Base-by-base conservation (phyloP, 2,329 filamentous ascomycete species). In the Aaosphaeria pasadenensis region DNA sequence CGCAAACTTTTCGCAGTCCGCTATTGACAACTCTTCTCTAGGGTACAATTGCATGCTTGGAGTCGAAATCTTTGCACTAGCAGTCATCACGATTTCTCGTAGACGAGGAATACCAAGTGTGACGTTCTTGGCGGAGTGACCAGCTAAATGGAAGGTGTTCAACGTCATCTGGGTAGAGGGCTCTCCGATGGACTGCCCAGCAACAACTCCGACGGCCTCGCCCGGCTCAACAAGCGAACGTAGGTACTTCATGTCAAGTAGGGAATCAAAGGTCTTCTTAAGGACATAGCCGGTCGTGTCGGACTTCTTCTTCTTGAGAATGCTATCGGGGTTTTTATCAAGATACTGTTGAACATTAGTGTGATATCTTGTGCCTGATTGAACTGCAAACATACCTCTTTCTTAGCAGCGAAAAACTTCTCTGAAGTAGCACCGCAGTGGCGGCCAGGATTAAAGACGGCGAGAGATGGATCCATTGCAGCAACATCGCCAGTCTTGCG, bases 141-240 rank as follows among this genome's bases (percentile, higher is more conserved):
- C 94, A 71, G 94, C 94, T 82, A 99, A 89, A 81, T 99, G 94
- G 83, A 99, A 99, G 30, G 95, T 99, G 74, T 99, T 99, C 47
- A 99, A 77, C 6, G 95, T 99, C 95, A 99, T 99, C 71, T 99
- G 94, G 7, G 94, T 99, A 2, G 91, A 96, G 6, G 95, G 94
- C 67, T 99, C 95, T 66, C 94, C 94, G 39, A 99, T 86, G 31
- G 92, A 97, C 72, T 99, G 94, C 7, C 91, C 91, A 44, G 95
- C 95, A 50, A 99, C 89, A 54, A 99, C 95, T 57, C 94, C 94
- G 29, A 99, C 91, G 29, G 94, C 92, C 74, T 99, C 95, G 41
- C 94, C 94, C 30, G 94, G 90, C 61, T 99, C 92, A 28, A 96
- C 88, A 6, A 96, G 80, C 2, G 91, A 96, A 58, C 87, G 87